Base-by-base conservation (phyloP, 164 flowering plant species). In the Magnolia officinalis region DNA sequence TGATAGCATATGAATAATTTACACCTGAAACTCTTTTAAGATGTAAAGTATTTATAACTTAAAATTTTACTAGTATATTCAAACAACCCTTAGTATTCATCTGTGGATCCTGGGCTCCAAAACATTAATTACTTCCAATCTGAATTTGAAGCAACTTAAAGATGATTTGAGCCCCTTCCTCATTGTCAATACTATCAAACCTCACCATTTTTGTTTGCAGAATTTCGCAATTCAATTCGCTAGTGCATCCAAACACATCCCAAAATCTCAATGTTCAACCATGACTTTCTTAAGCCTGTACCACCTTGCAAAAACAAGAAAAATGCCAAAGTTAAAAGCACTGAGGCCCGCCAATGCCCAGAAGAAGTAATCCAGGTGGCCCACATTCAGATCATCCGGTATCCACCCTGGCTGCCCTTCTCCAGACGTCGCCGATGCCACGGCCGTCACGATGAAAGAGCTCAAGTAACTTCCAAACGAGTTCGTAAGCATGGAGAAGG, bases 381-480 rank as follows among this genome's bases (percentile, higher is more conserved):
- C 90, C 20, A 80, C 64, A 59, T 88, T 88, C 80, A 88, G 71
- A 71, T 88, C 83, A 31, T 85, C 81, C 9, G 89, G 89, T 8
- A 88, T 86, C 90, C 90, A 88, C 0, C 89, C 90, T 9, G 76
- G 76, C 70, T 75, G 69, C 29, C 89, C 90, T 23, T 68, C 50
- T 18, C 58, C 76, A 0, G 82, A 80, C 9, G 83, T 86, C 50
- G 77, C 71, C 1, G 49, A 66, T 4, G 84, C 80, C 74, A 88
- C 90, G 14, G 85, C 23, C 0, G 77, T 82, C 21, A 88, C 82
- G 1, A 87, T 81, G 14, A 87, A 8, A 1, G 88, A 75, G 73
- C 89, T 82, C 74, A 88, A 65, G 78, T 89, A 89, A 50, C 78
- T 86, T 2, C 90, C 91, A 37, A 87, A 45, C 1, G 91, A 83